phyloP scores from a whole-genome alignment of 305 asterid genomes.

The Solanum hybrid region DNA sequence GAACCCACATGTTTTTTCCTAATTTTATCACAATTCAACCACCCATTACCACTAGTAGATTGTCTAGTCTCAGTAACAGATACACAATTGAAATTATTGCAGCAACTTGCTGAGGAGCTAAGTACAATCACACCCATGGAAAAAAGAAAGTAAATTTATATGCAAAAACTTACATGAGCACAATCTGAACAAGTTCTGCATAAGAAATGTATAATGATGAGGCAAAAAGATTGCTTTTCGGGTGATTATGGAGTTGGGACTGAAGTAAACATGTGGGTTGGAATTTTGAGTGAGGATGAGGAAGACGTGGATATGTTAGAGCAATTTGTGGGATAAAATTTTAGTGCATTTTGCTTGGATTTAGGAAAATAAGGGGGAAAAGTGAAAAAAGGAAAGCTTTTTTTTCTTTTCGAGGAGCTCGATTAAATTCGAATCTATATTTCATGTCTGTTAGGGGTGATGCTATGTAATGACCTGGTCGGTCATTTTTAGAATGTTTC shows the following conservation, averaged over 20 bases:
- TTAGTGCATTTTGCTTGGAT: background rate
- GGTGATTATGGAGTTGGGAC: slow-evolving; percentile 38
- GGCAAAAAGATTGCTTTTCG: background rate
- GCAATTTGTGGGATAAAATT: background rate
- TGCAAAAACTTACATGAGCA: background rate
- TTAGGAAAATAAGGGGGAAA: background rate
- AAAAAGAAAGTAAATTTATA: background rate
- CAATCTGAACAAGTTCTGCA: background rate
- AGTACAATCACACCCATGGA: slow-evolving; percentile 48
- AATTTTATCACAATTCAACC: slow-evolving; percentile 35
- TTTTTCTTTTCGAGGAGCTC: background rate
- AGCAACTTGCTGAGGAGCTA: slow-evolving; percentile 37
- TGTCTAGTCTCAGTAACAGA: slow-evolving; percentile 22
- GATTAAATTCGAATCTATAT: background rate
- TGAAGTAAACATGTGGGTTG: slow-evolving; percentile 45
- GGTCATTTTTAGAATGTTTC: background rate
- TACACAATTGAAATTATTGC: slow-evolving; percentile 29
- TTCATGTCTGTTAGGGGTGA: background rate
- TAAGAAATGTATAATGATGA: background rate
- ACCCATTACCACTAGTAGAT: slow-evolving; percentile 13
- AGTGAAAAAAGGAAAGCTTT: background rate
- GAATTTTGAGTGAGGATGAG: background rate
- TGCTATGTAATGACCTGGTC: background rate
- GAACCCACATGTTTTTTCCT: slow-evolving; percentile 25
- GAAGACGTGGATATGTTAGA: background rate